phyloP scores from a whole-genome alignment of 371 early-diverging fungal species.

The Nematocida minor region DNA sequence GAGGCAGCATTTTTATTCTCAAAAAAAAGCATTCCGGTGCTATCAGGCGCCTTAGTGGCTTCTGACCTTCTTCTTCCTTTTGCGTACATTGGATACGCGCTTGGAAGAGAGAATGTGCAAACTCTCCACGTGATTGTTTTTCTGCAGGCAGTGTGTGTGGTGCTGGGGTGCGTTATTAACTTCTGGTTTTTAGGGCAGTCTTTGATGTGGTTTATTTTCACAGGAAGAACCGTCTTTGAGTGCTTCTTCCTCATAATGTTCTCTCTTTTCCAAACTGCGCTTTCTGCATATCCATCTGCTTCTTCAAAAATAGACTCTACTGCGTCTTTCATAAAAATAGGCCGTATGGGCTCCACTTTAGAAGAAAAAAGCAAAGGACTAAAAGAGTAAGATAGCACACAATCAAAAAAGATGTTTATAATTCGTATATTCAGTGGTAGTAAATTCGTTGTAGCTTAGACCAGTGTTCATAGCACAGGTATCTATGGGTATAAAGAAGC shows the following conservation, averaged over 20 bases:
- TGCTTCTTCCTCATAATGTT: constrained; percentile 20
- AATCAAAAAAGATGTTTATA: background rate
- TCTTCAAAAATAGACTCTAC: background rate
- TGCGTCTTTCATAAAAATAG: background rate
- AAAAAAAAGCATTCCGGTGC: constrained; percentile 7
- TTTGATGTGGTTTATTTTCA: constrained; percentile 45
- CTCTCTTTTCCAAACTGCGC: background rate
- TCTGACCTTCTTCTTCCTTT: constrained; percentile 23
- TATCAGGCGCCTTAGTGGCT: constrained; percentile 18
- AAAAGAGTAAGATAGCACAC: background rate
- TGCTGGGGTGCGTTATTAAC: constrained; percentile 15
- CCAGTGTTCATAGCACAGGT: too few species aligned
- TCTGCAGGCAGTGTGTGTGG: constrained; percentile 11
- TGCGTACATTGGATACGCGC: background rate
- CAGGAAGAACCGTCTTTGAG: constrained; percentile 48
- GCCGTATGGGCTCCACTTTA: too few species aligned
- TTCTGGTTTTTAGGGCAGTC: constrained; percentile 44
- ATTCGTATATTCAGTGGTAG: too few species aligned
- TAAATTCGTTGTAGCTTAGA: too few species aligned
- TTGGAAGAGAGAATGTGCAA: background rate
- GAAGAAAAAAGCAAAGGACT: background rate
- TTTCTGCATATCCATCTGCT: background rate
- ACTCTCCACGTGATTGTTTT: background rate
- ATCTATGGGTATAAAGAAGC: too few species aligned
- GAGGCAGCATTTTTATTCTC: constrained; percentile 44